Percentiles rank a stretch among this genome's conserved stretches.
Evolutionary conservation across 148 eudicot species (phyloP).

Genomic region (Simmondsia chinensis): DNA sequence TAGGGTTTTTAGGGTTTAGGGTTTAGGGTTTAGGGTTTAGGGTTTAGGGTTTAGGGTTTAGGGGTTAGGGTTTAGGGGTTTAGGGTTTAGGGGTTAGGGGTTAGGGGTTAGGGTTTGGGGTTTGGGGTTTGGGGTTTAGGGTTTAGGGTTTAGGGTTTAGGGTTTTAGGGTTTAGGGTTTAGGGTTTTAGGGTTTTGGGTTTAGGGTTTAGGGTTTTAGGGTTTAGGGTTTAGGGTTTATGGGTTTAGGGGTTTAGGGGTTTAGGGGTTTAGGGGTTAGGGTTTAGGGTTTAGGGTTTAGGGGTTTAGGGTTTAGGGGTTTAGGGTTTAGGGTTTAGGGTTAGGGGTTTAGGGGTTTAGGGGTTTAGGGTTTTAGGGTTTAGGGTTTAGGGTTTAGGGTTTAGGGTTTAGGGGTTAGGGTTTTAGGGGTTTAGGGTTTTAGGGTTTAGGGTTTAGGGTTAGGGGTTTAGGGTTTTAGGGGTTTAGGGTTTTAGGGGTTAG

Average conservation of each 20-base stretch:
- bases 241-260: too few relatives aligned
- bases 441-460: too few relatives aligned
- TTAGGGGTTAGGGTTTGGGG: slow-evolving; percentile 16
- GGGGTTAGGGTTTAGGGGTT: slow-evolving; percentile 14
- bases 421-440: too few relatives aligned
- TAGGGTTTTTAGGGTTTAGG: slow-evolving; percentile 16
- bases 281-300: too few relatives aligned
- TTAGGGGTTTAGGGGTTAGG: too few relatives aligned
- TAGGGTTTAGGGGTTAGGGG: slow-evolving; percentile 12
- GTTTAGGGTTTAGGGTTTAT: slow-evolving; percentile 18
- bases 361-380: too few relatives aligned
- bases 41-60: slow-evolving; percentile 10
- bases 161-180: slow-evolving; percentile 10
- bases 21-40: slow-evolving; percentile 16
- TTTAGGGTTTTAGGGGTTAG: too few relatives aligned
- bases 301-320: too few relatives aligned
- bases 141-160: slow-evolving; percentile 15
- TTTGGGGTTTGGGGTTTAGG: slow-evolving; percentile 18
- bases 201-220: slow-evolving; percentile 10
- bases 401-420: slow-evolving; percentile 21
- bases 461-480: too few relatives aligned
- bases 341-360: too few relatives aligned
- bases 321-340: too few relatives aligned
- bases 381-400: slow-evolving; percentile 20
- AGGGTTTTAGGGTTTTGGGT: slow-evolving; percentile 8